These are phyloP conservation scores for Calamus simplicifolius DNA, from an alignment of 176 grass and related monocot genomes.

Conservation along the genomic window DNA sequence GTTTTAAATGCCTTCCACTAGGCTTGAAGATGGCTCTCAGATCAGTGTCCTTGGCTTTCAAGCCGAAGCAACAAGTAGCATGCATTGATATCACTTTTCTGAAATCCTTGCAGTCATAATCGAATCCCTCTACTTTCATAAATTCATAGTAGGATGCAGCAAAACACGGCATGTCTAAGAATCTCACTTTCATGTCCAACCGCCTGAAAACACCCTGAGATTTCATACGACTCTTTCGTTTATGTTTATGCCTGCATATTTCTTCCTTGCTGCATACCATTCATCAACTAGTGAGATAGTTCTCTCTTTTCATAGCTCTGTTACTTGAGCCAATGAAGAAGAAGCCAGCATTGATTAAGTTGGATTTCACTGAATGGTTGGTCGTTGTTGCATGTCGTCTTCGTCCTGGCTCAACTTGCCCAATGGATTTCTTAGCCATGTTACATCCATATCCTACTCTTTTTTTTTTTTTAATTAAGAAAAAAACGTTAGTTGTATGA, in stretches of 20 bases:
- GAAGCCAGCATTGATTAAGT: background rate
- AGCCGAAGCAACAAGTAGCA: constrained; percentile 69
- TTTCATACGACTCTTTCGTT: constrained; percentile 77
- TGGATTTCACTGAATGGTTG: background rate
- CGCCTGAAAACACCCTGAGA: constrained; percentile 26
- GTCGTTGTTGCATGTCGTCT: background rate
- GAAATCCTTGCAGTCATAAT: constrained; percentile 38
- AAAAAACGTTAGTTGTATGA: too few species aligned
- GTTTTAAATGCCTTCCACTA: background rate
- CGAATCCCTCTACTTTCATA: constrained; percentile 25
- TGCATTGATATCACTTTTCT: constrained; percentile 58
- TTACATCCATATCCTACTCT: background rate
- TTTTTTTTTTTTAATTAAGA: too few species aligned
- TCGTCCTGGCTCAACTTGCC: background rate
- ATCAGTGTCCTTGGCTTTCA: constrained; percentile 53
- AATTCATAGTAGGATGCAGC: background rate
- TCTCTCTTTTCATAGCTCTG: too few species aligned
- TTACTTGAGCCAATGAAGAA: background rate
- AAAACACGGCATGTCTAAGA: constrained; percentile 57
- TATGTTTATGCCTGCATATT: constrained; percentile 16
- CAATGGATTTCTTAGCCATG: background rate
- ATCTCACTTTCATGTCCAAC: constrained; percentile 40
- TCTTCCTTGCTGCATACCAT: constrained; percentile 35
- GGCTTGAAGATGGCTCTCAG: constrained; percentile 31
- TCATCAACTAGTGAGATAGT: constrained; percentile 29